Evolutionary conservation across 2,329 filamentous ascomycete genomes (phyloP), one percentile per base, ranked within the genome.

Genomic region (Aspergillus versicolor): DNA sequence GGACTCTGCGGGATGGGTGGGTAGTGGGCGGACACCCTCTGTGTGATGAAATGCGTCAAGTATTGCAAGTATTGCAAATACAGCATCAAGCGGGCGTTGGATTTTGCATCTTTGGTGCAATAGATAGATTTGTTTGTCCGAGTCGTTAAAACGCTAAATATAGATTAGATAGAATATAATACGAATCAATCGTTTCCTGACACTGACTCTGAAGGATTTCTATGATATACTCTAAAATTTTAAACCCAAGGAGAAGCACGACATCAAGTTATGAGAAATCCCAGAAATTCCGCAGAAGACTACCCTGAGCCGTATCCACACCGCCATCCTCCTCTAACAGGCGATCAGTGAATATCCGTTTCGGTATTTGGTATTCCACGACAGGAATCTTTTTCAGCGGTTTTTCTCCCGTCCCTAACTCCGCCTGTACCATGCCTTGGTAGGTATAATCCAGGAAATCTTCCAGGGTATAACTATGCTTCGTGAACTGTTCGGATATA

Each of bases 401-500:
- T 75, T 93, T 95, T 58, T 83, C 81, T 55, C 75, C 75, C 3
- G 61, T 61, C 0, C 75, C 75, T 61, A 96, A 80, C 73, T 99
- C 94, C 3, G 88, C 88, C 59, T 94, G 90, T 43, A 97, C 77
- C 71, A 99, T 85, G 8, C 74, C 77, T 56, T 75, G 72, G 75
- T 97, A 99, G 0, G 91, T 93, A 73, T 97, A 92, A 70, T 99
- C 94, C 47, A 97, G 77, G 75, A 99, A 99, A 70, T 99, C 94
- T 70, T 99, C 94, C n/a, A 97, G 77, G 66, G 92, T 94, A 75
- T 97, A 99, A 3, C 88, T 84, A 64, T 92, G 88, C 77, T 99
- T 99, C 2, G 94, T 99, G 73, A 97, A 99, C 73, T 97, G 94
- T 76, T 97, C 92, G 2, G 90, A 90, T 56, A 99, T 86, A 62